These are phyloP conservation scores for Diaporthe sp. DNA, from an alignment of 2,329 filamentous ascomycete species.

Conservation along the genomic window DNA sequence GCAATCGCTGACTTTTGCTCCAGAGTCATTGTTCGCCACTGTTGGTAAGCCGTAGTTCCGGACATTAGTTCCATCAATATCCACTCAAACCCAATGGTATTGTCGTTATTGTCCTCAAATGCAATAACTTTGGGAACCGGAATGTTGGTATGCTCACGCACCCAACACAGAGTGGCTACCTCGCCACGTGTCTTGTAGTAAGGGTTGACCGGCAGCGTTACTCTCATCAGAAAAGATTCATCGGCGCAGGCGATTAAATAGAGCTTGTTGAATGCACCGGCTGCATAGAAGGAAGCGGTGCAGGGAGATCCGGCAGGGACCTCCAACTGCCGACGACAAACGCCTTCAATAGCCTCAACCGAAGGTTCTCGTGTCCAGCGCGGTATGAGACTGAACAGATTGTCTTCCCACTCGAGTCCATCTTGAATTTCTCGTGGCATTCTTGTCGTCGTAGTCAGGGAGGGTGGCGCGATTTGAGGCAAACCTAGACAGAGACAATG, in stretches of 20 bases:
- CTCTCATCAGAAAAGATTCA: constrained; percentile 39
- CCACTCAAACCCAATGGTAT: constrained; percentile 51
- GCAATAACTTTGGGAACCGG: constrained; percentile 47
- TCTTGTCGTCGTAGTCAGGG: not conserved
- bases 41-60: constrained; percentile 39
- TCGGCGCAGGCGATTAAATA: constrained; percentile 41
- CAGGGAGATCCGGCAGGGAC: constrained; percentile 24
- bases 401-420: not conserved
- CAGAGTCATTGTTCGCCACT: constrained; percentile 44
- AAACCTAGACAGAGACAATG: no score
- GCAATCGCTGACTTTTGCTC: constrained; percentile 39
- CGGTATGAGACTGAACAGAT: not conserved
- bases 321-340: not conserved
- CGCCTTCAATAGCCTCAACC: not conserved
- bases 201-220: constrained; percentile 43
- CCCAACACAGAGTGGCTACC: constrained; percentile 48
- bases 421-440: not conserved
- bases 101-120: constrained; percentile 44
- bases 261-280: constrained; percentile 45
- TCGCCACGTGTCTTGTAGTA: constrained; percentile 43
- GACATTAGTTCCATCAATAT: constrained; percentile 48
- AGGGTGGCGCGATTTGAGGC: not conserved
- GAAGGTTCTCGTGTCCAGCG: constrained; percentile 5
- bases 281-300: constrained; percentile 39
- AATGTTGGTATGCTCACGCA: constrained; percentile 44